phyloP scores from a whole-genome alignment of 352 stramenopile species.

The Pythium chondricola region DNA sequence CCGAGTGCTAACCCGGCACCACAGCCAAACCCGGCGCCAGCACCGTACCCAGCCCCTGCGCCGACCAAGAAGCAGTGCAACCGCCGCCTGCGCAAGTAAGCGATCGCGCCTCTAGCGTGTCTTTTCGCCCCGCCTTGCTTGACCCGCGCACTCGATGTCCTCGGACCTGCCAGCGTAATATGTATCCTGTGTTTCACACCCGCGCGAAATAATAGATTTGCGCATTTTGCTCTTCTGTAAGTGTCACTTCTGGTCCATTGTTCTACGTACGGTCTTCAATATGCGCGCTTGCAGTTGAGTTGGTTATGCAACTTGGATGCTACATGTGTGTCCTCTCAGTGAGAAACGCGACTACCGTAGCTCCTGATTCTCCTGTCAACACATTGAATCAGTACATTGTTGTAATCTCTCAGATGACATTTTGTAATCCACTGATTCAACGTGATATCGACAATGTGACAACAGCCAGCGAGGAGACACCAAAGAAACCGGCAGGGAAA shows the following conservation, averaged over 20 bases:
- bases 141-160: neutral
- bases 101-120: no score
- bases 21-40: neutral
- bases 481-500: no score
- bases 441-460: no score
- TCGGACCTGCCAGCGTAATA: neutral
- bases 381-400: no score
- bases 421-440: no score
- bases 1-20: neutral
- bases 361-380: no score
- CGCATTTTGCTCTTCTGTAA: neutral
- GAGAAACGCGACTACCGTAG: no score
- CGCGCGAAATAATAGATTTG: neutral
- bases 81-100: conserved; percentile 4
- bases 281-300: neutral
- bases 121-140: no score
- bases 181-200: neutral
- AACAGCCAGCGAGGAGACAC: no score
- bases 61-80: conserved; percentile 10
- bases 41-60: neutral
- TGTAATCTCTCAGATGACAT: no score
- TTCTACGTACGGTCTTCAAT: neutral
- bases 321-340: no score
- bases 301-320: no score
- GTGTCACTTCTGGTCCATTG: neutral